Base-by-base conservation (phyloP, 2,329 filamentous ascomycete genomes). In the Purpureocillium takamizusanense region DNA sequence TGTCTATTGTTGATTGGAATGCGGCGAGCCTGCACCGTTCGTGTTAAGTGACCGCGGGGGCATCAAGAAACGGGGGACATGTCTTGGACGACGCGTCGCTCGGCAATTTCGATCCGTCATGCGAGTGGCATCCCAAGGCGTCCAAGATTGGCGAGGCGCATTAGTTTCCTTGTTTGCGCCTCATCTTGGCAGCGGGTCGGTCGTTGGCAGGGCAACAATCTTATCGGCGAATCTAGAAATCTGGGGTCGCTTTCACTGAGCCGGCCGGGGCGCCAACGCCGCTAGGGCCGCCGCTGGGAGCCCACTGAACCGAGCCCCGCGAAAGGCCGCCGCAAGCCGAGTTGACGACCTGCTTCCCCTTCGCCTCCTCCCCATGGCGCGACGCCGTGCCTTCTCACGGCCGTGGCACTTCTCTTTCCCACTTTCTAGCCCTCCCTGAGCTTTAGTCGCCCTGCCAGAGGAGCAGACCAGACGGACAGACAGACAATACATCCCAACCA, bases 171-270 rank as follows among this genome's bases (percentile, higher is more conserved):
- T 29, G 34, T 30, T 36, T 18, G 23, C 23, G n/a, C 10, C 4
- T 23, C 15, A 7, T 25, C 21, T 28, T 17, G 21, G 34, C 27
- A 15, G 11, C 15, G 15, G 21, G 41, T 36, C 43, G 40, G 38
- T 13, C 45, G 65, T 67, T 63, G 63, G 46, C 62, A 36, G 45
- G 56, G 56, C 61, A 67, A 68, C 63, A 50, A 61, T 63, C 61
- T 55, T 48, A 55, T 57, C 54, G 12, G 30, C 15, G 13, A 9
- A 16, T 14, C 5, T 10, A 14, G 17, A 23, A 30, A 7, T 23
- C 17, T 25, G 21, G 8, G 15, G 18, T 33, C 27, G 21, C 31
- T 34, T 34, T 39, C 11, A 37, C 12, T 18, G 15, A 30, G 18
- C 17, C 36, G 14, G 14, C 28, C 17, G 23, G 14, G 15, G 7